Evolutionary conservation across 345 rosid genomes (phyloP), one percentile per base, ranked within the genome.

Genomic region (Heritiera fomes): DNA sequence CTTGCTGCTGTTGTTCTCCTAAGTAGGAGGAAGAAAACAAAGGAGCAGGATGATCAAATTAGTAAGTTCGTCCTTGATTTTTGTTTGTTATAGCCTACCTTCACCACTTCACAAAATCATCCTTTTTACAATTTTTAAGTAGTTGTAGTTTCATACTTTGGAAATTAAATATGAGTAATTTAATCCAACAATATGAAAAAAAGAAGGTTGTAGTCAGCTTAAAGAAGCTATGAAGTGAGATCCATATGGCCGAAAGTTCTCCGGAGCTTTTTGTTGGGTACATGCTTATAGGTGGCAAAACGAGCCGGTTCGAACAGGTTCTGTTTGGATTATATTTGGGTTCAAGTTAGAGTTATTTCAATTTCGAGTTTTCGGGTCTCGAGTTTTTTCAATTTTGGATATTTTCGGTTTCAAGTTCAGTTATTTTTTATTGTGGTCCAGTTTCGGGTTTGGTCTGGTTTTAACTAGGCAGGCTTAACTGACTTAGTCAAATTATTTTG

Each of bases 1-100:
- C 78, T 43, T 78, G 53, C 3, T 8, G 9, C 5, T 8, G 61
- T 11, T 52, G 71, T 83, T 72, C 78, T 80, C 64, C 72, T 34
- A 32, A 67, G 28, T 32, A 84, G 62, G 80, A 63, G 11, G 38
- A 13, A 69, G 52, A 77, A 55, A 30, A 45, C 1, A 28, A 77
- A 52, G 8, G 28, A 52, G 8, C 40, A 53, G 40, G 52, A 55
- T 7, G n/a, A 43, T 62, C 8, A 61, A 75, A 34, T 34, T 34
- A 49, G 43, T 73, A 43, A 58, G 65, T 38, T 55, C 17, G 15
- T 46, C 41, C 7, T 71, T 49, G 20, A 47, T 20, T 46, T 70
- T 49, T 18, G 4, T 1, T 58, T 58, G 32, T 20, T 58, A 58
- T 56, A 56, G 28, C 7, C 8, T n/a, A 28, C 13, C 66, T 30